These are phyloP conservation scores for Colletotrichum neosansevieriae DNA, from an alignment of 2,329 filamentous ascomycete genomes.

Conservation along the genomic window DNA sequence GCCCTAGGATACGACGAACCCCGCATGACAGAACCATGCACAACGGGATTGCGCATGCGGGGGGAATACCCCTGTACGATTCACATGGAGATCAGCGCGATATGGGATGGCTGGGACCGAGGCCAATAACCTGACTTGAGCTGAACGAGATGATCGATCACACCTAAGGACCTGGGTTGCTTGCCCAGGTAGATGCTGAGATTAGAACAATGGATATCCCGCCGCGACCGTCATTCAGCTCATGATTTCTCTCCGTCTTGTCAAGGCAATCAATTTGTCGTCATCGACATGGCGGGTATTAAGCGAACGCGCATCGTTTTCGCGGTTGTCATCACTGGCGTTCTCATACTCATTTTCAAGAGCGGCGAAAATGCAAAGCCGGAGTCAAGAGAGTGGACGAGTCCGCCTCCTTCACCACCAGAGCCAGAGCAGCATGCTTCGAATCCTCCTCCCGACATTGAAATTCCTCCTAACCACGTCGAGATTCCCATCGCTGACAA, in stretches of 20 bases:
- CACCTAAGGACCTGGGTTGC: not conserved
- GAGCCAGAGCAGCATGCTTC: not conserved
- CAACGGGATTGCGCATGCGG: not conserved
- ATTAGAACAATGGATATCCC: not conserved
- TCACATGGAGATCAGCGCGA: constrained; percentile 32
- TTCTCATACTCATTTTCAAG: constrained; percentile 13
- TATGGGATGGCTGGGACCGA: constrained; percentile 28
- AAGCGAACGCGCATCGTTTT: constrained; percentile 23
- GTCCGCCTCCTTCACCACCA: too few species aligned
- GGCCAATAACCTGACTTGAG: constrained; percentile 6
- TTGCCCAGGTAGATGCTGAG: not conserved
- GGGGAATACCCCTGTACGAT: constrained; percentile 22
- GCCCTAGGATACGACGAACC: constrained; percentile 23
- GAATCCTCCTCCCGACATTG: not conserved
- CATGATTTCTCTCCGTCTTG: not conserved
- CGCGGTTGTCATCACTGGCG: constrained; percentile 5
- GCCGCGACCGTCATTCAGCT: too few species aligned
- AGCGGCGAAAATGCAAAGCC: not conserved
- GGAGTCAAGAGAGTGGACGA: not conserved
- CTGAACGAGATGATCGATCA: not conserved
- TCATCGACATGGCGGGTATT: constrained; percentile 11
- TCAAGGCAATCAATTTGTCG: too few species aligned
- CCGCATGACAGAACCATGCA: constrained; percentile 23
- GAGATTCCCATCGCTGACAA: constrained; percentile 12
- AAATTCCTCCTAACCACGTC: not conserved